Base-by-base conservation (phyloP, 352 stramenopile species). In the Pythium utonaiense region DNA sequence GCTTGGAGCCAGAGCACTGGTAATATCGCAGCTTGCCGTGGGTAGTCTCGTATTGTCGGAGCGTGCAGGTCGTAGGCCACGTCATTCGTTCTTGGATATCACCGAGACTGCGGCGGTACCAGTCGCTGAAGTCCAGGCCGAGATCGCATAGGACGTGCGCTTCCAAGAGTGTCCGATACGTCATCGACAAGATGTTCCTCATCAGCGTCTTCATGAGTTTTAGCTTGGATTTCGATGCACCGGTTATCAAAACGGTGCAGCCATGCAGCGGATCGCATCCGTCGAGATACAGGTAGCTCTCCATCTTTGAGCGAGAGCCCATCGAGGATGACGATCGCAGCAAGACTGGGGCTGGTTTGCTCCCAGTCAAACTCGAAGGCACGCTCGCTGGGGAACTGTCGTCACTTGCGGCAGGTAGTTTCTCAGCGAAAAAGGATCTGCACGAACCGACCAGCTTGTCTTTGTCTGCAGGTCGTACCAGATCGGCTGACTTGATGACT, bases 131-230 rank as follows among this genome's bases (percentile, higher is more conserved):
- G 13, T 25, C 30, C 3, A 71, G 56, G 1, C 75, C 71, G 19
- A 98, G 77, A 54, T 98, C 93, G 17, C 82, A 91, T 25, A 99
- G 73, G 53, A 98, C 97, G 53, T 95, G 87, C 6, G 95, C 96
- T 69, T 99, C 96, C 21, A 99, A 83, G 25, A 97, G 88, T 21
- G 98, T 75, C 58, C 97, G 97, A 74, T 99, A 99, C 12, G 96
- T 91, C 57, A 96, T 89, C 33, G 86, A 93, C 9, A 99, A 78
- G 9, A 98, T 78, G 21, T 90, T 89, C 13, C 83, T 78, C 41
- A 97, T 86, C 19, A 98, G 76, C 40, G 71, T 60, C 70, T 99
- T 99, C 7, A 99, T 77, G 36, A 97, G 47, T n/a, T 93, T 89
- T 7, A 99, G 75, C 22, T 91, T 86, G 24, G 64, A 64, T 49